These are phyloP conservation scores for Papiliotrema terrestris DNA, from an alignment of 1,284 basidiomycete genomes.

Conservation along the genomic window DNA sequence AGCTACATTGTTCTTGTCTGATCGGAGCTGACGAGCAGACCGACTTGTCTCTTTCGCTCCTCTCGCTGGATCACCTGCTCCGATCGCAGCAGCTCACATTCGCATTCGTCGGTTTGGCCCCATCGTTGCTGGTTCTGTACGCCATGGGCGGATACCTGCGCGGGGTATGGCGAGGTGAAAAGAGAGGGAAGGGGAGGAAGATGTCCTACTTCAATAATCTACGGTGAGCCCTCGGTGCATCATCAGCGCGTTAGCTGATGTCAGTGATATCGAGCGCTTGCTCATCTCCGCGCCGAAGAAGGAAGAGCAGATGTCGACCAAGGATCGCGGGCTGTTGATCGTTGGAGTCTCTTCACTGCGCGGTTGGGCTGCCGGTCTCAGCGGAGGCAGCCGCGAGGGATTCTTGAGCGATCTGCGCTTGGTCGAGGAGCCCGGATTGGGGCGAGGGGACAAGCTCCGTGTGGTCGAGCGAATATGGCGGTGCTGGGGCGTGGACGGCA, in stretches of 20 bases:
- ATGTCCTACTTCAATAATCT: constrained; percentile 50
- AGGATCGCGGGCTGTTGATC: constrained; percentile 51
- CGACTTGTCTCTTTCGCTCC: constrained; percentile 82
- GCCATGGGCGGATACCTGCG: constrained; percentile 59
- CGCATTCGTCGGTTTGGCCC: constrained; percentile 94
- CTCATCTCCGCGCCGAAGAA: constrained; percentile 49
- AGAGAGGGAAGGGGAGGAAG: constrained; percentile 43
- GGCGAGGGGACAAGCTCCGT: constrained; percentile 64
- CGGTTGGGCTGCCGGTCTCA: constrained; percentile 45
- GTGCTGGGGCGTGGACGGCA: constrained; percentile 62
- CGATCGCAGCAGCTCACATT: constrained; percentile 95
- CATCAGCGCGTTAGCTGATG: constrained; percentile 55
- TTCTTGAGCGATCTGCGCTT: constrained; percentile 83
- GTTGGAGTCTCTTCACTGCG: constrained; percentile 48
- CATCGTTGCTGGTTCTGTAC: constrained; percentile 78
- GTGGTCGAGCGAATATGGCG: constrained; percentile 89
- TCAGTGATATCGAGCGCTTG: constrained; percentile 69
- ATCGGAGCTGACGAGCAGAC: constrained; percentile 55
- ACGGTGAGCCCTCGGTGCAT: constrained; percentile 31
- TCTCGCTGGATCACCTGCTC: constrained; percentile 81
- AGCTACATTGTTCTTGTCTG: constrained; percentile 14
- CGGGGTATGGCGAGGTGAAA: constrained; percentile 52
- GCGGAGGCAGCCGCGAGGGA: constrained; percentile 39
- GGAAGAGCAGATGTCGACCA: constrained; percentile 47
- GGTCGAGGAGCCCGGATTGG: constrained; percentile 68